phyloP scores from a whole-genome alignment of 768 basidiomycete genomes.

The Suillus lakei region DNA sequence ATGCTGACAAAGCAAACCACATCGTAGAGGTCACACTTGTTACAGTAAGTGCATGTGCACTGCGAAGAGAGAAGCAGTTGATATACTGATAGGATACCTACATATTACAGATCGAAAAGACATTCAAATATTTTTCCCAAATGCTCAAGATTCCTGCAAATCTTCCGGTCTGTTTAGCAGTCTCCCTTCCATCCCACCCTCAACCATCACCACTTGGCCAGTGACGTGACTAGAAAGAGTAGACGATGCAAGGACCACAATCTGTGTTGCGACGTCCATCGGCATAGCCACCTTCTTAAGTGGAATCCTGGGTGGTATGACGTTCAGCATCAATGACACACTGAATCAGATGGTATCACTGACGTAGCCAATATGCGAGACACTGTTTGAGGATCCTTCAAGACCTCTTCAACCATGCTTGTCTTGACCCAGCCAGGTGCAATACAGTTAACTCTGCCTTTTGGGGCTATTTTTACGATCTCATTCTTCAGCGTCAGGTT shows the following conservation, averaged over 20 bases:
- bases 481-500: constrained; percentile 76
- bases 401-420: constrained; percentile 60
- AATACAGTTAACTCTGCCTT: constrained; percentile 70
- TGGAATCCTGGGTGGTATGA: constrained; percentile 54
- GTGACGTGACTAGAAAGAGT: constrained; percentile 71
- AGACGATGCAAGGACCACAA: constrained; percentile 63
- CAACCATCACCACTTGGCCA: constrained; percentile 72
- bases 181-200: constrained; percentile 82
- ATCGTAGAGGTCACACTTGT: not conserved
- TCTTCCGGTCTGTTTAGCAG: constrained; percentile 49
- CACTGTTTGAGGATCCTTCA: constrained; percentile 57
- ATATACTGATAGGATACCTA: not conserved
- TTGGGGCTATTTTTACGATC: constrained; percentile 75
- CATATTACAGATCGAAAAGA: not conserved
- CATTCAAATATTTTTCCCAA: not conserved
- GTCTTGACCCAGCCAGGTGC: constrained; percentile 74
- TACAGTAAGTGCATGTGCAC: too few species aligned
- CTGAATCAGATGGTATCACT: constrained; percentile 22
- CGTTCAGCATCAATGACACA: too few species aligned
- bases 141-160: constrained; percentile 10
- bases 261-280: constrained; percentile 66
- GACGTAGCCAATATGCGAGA: constrained; percentile 73
- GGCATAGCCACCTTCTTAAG: constrained; percentile 70
- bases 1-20: constrained; percentile 4
- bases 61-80: not conserved